Conservation (phyloP, 1,139 yeast genomes). For the Pichia sp. region DNA sequence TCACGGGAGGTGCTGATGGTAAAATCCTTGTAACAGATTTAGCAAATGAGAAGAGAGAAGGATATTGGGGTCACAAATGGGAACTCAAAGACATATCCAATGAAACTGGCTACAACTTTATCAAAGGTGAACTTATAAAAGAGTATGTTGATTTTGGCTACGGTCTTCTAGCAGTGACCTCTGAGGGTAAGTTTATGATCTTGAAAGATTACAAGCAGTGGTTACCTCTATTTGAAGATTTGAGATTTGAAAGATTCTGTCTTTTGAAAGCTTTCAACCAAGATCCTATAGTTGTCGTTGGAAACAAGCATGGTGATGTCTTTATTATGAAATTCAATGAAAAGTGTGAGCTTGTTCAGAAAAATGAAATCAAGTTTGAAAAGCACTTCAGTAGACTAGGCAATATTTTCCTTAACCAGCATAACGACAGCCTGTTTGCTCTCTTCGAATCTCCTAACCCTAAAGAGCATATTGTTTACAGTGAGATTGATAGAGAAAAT, state of each 20-base stretch:
- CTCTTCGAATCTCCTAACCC: slow-evolving; percentile 72
- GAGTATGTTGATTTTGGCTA: slow-evolving; percentile 47
- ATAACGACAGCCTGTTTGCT: slow-evolving; percentile 32
- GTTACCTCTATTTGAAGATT: slow-evolving; percentile 33
- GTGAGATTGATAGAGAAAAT: slow-evolving; percentile 32
- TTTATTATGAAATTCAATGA: slow-evolving; percentile 41
- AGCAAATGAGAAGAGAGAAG: slow-evolving; percentile 23
- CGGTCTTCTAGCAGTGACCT: slow-evolving; percentile 54
- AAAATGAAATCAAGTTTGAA: slow-evolving; percentile 18
- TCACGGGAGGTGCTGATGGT: slow-evolving; percentile 91
- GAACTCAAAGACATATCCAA: slow-evolving; percentile 34
- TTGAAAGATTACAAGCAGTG: slow-evolving; percentile 32
- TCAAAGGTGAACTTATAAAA: slow-evolving; percentile 55
- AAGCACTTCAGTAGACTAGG: slow-evolving; percentile 15
- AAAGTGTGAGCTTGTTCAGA: slow-evolving; percentile 19
- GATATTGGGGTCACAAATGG: slow-evolving; percentile 30
- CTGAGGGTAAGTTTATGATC: slow-evolving; percentile 51
- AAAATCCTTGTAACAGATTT: slow-evolving; percentile 62
- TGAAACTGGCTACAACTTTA: slow-evolving; percentile 30
- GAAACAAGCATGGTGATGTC: slow-evolving; percentile 51
- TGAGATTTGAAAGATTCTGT: slow-evolving; percentile 44
- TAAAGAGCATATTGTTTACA: slow-evolving; percentile 48
- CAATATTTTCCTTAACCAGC: slow-evolving; percentile 14
- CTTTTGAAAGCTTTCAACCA: slow-evolving; percentile 45
- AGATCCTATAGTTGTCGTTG: slow-evolving; percentile 41